These are phyloP conservation scores for Nothophoma quercina DNA, from an alignment of 2,329 filamentous ascomycete genomes.

Conservation along the genomic window DNA sequence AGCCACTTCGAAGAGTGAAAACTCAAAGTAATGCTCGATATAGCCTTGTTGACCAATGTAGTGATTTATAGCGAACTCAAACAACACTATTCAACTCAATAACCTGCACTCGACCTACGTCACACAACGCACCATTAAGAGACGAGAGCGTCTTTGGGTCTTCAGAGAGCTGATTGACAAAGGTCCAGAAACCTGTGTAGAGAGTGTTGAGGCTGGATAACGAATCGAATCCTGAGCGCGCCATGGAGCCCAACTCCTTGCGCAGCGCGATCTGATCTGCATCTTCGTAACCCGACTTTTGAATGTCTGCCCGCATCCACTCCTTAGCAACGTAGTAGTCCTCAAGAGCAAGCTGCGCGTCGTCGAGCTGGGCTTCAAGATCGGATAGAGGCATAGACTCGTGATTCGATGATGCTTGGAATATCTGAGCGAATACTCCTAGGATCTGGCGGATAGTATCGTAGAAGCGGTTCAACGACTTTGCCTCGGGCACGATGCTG, in stretches of 20 bases:
- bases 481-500: constrained; percentile 2
- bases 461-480: constrained; percentile 10
- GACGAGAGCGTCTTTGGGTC: constrained; percentile 11
- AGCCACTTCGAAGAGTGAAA: background rate
- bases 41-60: background rate
- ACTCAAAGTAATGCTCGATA: background rate
- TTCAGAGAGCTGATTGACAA: constrained; percentile 5
- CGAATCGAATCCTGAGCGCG: background rate
- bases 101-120: background rate
- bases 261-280: background rate
- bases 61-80: background rate
- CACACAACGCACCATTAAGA: constrained; percentile 9
- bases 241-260: constrained; percentile 5
- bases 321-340: constrained; percentile 1
- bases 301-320: background rate
- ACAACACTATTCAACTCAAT: background rate
- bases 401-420: no score
- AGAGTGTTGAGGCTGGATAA: constrained; percentile 1
- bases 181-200: background rate
- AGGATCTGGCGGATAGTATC: background rate
- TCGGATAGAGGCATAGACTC: background rate
- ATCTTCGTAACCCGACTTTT: background rate
- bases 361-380: background rate
- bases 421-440: background rate
- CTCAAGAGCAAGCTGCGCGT: constrained; percentile 1